Evolutionary conservation across 352 stramenopile species (phyloP).

Genomic region (Globisporangium cylindrosporum): DNA sequence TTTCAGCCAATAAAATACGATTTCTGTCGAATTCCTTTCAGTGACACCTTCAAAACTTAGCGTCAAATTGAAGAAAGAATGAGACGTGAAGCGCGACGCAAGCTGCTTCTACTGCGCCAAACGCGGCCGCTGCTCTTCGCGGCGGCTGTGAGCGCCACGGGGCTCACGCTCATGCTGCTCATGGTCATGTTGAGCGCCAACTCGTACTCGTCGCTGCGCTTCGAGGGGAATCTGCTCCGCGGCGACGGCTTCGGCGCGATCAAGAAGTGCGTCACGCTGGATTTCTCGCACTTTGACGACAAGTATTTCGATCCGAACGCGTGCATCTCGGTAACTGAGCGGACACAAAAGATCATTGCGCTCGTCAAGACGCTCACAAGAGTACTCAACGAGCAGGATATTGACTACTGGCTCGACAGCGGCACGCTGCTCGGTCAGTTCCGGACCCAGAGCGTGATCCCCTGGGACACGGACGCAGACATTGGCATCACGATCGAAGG

Average conservation of each 20-base stretch:
- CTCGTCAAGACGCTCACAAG: conserved; percentile 40
- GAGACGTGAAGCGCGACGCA: background rate
- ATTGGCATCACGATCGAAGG: conserved; percentile 45
- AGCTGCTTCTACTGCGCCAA: background rate
- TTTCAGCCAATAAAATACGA: background rate
- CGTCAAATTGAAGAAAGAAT: background rate
- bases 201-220: conserved; percentile 6
- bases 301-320: conserved; percentile 30
- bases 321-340: conserved; percentile 38
- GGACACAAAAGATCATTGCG: conserved; percentile 34
- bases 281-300: conserved; percentile 36
- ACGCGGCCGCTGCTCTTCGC: conserved; percentile 4
- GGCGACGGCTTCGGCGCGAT: background rate
- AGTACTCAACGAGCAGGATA: conserved; percentile 34
- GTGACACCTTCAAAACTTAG: background rate
- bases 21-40: background rate
- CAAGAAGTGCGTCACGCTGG: conserved; percentile 27
- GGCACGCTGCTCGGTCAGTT: conserved; percentile 58
- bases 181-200: background rate
- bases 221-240: background rate
- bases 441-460: conserved; percentile 43
- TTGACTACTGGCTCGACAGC: conserved; percentile 72
- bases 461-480: conserved; percentile 54
- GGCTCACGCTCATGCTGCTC: background rate
- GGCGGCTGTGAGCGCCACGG: background rate